These are phyloP conservation scores for Solanum pinnatisectum DNA, from an alignment of 257 asterid genomes.

Conservation along the genomic window DNA sequence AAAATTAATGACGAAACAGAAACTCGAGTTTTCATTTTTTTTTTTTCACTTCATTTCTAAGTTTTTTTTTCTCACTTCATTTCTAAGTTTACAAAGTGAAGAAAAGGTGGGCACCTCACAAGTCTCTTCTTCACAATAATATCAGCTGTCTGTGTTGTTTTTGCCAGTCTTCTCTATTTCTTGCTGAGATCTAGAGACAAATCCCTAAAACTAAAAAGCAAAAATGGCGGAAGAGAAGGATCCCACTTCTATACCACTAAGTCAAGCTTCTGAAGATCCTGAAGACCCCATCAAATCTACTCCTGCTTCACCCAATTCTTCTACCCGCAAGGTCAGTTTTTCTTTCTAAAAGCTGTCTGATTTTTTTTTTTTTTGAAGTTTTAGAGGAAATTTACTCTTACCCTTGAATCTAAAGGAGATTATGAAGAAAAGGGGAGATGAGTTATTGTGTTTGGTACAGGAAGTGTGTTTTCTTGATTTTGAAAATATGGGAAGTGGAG, in stretches of 20 bases:
- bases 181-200: not conserved
- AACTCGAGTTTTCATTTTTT: too few relatives aligned
- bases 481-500: not conserved
- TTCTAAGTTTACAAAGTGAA: not conserved
- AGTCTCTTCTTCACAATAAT: not conserved
- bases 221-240: conserved; percentile 84
- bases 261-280: conserved; percentile 71
- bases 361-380: not conserved
- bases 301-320: conserved; percentile 58
- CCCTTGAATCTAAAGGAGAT: not conserved
- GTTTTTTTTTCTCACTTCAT: not conserved
- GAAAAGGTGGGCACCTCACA: not conserved
- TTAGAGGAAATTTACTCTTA: not conserved
- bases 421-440: not conserved
- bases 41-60: not conserved
- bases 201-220: not conserved
- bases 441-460: not conserved
- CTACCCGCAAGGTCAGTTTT: conserved; percentile 61
- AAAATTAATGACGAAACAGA: not conserved
- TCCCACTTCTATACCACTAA: conserved; percentile 75
- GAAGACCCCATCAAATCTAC: conserved; percentile 73
- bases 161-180: not conserved
- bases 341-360: not conserved
- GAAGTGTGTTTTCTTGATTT: not conserved
- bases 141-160: not conserved